phyloP scores from a whole-genome alignment of 169 alveolate species.

The Babesia bigemina region DNA sequence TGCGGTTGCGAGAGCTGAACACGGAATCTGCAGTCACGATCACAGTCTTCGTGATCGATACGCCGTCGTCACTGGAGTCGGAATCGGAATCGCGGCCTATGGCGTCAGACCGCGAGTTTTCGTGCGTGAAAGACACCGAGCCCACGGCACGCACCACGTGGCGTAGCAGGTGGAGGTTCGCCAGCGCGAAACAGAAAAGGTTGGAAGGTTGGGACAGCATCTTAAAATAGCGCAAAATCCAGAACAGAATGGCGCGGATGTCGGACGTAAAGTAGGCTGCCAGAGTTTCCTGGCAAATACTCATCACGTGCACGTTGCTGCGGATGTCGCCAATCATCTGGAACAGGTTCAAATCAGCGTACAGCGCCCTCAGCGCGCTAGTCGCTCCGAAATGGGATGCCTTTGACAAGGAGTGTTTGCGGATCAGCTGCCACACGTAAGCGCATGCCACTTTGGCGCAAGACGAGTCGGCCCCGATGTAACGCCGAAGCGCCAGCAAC shows the following conservation, averaged over 20 bases:
- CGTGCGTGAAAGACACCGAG: conserved; percentile 29
- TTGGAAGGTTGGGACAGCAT: conserved; percentile 22
- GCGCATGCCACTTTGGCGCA: conserved; percentile 40
- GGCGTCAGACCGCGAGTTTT: not conserved
- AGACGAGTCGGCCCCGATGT: conserved; percentile 41
- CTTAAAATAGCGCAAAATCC: conserved; percentile 47
- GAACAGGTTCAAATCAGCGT: conserved; percentile 15
- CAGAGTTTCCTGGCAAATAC: conserved; percentile 40
- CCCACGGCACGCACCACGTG: conserved; percentile 20
- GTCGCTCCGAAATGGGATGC: conserved; percentile 46
- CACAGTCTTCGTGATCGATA: conserved; percentile 12
- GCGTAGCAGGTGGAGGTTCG: conserved; percentile 31
- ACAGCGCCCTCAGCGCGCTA: conserved; percentile 38
- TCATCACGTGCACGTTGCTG: conserved; percentile 10
- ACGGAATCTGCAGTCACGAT: conserved; percentile 13
- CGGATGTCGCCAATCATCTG: conserved; percentile 2
- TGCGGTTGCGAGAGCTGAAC: conserved; percentile 39
- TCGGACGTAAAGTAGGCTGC: conserved; percentile 37
- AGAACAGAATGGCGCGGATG: conserved; percentile 37
- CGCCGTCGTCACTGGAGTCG: conserved; percentile 37
- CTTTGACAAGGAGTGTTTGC: conserved; percentile 40
- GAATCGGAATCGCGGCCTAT: conserved; percentile 15
- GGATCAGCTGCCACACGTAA: conserved; percentile 45
- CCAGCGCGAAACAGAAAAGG: conserved; percentile 28
- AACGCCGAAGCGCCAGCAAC: conserved; percentile 35